Percentiles rank a stretch among this genome's conserved stretches.
Evolutionary conservation across 2,329 filamentous ascomycete species (phyloP).

Genomic region (Colletotrichum lini): DNA sequence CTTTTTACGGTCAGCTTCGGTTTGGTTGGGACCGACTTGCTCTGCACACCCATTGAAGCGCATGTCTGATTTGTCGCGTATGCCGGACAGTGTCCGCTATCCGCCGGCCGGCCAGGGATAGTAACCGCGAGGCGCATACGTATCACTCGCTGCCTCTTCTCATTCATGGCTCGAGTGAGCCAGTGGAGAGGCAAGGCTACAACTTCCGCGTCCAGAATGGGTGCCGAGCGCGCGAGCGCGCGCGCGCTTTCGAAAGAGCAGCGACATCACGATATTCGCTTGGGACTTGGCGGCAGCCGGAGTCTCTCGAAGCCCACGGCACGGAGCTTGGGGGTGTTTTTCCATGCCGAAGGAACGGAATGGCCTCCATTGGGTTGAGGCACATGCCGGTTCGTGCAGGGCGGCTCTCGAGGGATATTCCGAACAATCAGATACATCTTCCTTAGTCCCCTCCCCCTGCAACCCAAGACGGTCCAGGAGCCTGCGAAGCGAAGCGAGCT

Average conservation of each 20-base stretch:
- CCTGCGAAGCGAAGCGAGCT: constrained; percentile 25
- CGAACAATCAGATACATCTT: constrained; percentile 6
- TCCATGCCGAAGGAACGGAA: constrained; percentile 33
- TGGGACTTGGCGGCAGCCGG: constrained; percentile 2
- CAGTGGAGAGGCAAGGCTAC: constrained; percentile 14
- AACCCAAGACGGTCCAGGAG: constrained; percentile 1
- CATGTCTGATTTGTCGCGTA: constrained; percentile 38
- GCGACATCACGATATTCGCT: constrained; percentile 17
- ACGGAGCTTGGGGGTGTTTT: constrained; percentile 31
- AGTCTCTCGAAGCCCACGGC: constrained; percentile 27
- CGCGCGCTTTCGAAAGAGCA: constrained; percentile 11
- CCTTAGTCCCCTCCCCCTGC: not conserved
- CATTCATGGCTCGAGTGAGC: constrained; percentile 3
- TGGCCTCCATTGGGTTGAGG: constrained; percentile 32
- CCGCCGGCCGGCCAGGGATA: constrained; percentile 26
- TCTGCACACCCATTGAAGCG: constrained; percentile 36
- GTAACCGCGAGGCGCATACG: constrained; percentile 35
- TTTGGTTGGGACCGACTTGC: constrained; percentile 40
- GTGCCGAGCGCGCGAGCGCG: constrained; percentile 8
- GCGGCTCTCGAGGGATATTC: constrained; percentile 20
- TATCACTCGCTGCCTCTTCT: constrained; percentile 27
- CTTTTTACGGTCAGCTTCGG: constrained; percentile 36
- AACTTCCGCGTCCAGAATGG: constrained; percentile 13
- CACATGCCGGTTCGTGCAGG: constrained; percentile 34
- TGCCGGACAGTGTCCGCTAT: constrained; percentile 25